phyloP scores from a whole-genome alignment of 352 stramenopile species.

The Phytopythium vexans region DNA sequence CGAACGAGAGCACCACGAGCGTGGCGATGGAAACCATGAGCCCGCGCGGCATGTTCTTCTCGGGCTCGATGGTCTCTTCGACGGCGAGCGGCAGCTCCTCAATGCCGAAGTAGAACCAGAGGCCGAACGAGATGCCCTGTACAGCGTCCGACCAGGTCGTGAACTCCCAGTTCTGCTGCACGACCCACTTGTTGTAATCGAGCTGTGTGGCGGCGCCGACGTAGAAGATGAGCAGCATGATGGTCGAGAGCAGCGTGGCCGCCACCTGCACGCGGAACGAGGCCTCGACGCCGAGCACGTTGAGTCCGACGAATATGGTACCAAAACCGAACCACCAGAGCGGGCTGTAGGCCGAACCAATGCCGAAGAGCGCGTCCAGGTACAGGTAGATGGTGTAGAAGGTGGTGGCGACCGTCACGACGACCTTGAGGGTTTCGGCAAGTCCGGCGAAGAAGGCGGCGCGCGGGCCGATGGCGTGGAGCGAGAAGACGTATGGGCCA shows the following conservation, averaged over 20 bases:
- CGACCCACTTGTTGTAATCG: constrained; percentile 51
- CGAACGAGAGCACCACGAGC: constrained; percentile 46
- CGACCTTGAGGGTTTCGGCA: constrained; percentile 53
- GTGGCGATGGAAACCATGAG: constrained; percentile 53
- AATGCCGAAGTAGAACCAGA: constrained; percentile 68
- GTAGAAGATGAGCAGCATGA: constrained; percentile 57
- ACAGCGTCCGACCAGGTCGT: constrained; percentile 39
- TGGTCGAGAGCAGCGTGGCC: constrained; percentile 39
- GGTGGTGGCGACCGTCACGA: constrained; percentile 49
- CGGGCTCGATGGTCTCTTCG: constrained; percentile 68
- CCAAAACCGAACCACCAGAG: constrained; percentile 51
- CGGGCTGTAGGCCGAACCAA: constrained; percentile 27
- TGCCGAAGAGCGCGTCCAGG: constrained; percentile 44
- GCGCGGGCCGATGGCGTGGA: constrained; percentile 43
- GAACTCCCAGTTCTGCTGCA: constrained; percentile 50
- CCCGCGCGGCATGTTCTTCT: constrained; percentile 62
- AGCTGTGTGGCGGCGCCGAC: constrained; percentile 40
- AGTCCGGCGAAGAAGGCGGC: constrained; percentile 43
- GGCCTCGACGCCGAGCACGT: constrained; percentile 45
- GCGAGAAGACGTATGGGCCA: constrained; percentile 60
- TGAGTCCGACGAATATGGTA: constrained; percentile 48
- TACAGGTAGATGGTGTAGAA: constrained; percentile 41
- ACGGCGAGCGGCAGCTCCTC: constrained; percentile 69
- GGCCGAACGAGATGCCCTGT: constrained; percentile 51
- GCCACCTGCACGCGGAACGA: constrained; percentile 57